A percentile compares a stretch with the other conserved stretches of the same genome.
Conservation (phyloP, 2,329 filamentous ascomycete species). For the Nemania sp. region DNA sequence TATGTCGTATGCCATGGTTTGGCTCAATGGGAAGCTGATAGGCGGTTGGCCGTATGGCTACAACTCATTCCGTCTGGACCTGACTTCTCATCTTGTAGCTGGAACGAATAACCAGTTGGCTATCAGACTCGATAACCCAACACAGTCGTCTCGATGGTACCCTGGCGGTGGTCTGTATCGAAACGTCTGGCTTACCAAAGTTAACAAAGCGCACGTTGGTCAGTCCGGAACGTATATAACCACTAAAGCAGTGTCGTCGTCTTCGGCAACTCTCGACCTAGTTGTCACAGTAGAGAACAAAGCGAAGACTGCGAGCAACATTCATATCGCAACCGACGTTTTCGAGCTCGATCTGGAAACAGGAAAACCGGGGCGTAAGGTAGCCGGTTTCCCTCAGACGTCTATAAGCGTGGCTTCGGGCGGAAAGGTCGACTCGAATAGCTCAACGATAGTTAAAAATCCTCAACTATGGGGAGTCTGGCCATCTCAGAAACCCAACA, state of each 20-base stretch:
- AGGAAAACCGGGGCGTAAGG: conserved; percentile 32
- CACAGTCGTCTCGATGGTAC: conserved; percentile 55
- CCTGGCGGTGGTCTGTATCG: conserved; percentile 57
- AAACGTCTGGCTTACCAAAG: conserved; percentile 57
- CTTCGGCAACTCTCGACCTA: conserved; percentile 50
- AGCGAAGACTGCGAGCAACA: conserved; percentile 33
- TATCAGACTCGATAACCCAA: conserved; percentile 54
- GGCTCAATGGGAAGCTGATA: conserved; percentile 53
- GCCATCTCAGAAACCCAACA: conserved; percentile 48
- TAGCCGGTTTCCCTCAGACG: conserved; percentile 43
- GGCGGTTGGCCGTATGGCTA: conserved; percentile 57
- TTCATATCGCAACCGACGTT: conserved; percentile 48
- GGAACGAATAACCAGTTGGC: conserved; percentile 48
- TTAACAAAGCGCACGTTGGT: conserved; percentile 49
- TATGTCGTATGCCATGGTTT: conserved; percentile 55
- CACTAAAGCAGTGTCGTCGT: conserved; percentile 46
- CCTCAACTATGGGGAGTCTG: conserved; percentile 53
- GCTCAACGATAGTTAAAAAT: conserved; percentile 40
- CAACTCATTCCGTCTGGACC: conserved; percentile 53
- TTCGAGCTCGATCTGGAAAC: conserved; percentile 42
- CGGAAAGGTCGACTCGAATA: conserved; percentile 40
- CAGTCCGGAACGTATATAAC: conserved; percentile 55
- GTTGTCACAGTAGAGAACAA: conserved; percentile 51
- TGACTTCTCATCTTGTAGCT: conserved; percentile 46
- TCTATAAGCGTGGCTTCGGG: conserved; percentile 36